Conservation (phyloP, 768 basidiomycete species). For the Coprinellus aureogranulatus region DNA sequence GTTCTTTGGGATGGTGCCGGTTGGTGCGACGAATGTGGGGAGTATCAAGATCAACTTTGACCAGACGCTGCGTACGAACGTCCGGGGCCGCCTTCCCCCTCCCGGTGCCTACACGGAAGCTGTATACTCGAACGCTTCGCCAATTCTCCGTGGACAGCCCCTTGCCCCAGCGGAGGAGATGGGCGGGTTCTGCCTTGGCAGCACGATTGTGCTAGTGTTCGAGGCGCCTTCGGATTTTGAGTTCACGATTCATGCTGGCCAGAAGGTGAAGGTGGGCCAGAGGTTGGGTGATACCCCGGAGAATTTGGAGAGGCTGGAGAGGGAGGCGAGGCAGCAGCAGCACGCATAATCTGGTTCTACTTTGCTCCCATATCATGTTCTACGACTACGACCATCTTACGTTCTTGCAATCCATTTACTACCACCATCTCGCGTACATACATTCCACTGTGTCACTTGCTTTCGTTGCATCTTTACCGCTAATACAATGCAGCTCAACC, state of each 20-base stretch:
- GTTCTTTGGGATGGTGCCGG: constrained; percentile 96
- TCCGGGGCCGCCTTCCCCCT: constrained; percentile 67
- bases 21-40: constrained; percentile 98
- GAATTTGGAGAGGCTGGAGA: constrained; percentile 25
- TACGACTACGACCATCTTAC: constrained; percentile 3
- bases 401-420: neutral
- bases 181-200: constrained; percentile 95
- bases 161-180: constrained; percentile 88
- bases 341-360: neutral
- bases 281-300: constrained; percentile 60
- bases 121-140: constrained; percentile 81
- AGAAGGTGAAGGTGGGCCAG: constrained; percentile 87
- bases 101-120: constrained; percentile 91
- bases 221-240: constrained; percentile 87
- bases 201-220: constrained; percentile 94
- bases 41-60: constrained; percentile 97
- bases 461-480: neutral
- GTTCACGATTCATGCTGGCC: constrained; percentile 72
- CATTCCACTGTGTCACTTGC: constrained; percentile 9
- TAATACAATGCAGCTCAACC: constrained; percentile 8
- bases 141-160: constrained; percentile 84
- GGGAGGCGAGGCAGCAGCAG: neutral
- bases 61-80: constrained; percentile 87
- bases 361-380: neutral
- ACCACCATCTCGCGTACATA: neutral